Base-by-base conservation (phyloP, 192 early-diverging fungal species). In the Linnemannia hyalina region DNA sequence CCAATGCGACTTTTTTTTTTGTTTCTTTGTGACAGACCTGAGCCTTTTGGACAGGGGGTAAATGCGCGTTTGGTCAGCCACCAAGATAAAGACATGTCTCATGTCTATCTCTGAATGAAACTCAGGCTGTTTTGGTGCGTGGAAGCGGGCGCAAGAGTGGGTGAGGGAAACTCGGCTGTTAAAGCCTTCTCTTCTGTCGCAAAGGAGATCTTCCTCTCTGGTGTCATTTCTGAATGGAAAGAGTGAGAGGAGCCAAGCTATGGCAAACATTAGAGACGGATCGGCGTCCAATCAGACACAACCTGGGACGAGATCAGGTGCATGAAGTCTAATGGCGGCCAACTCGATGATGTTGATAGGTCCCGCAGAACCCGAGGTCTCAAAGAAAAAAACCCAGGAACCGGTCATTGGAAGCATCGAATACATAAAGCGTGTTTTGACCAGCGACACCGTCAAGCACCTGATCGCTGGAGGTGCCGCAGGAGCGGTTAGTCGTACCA, bases 401-500 rank as follows among this genome's bases (percentile, higher is more conserved):
- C 42, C 26, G 18, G 10, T 4, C n/a, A 44, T 29, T 23, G 71
- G 71, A 42, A n/a, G 41, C 60, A 0, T 78, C 5, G 68, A 76
- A 8, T 80, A 73, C 5, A 29, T 85, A 26, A 77, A 73, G 20
- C 32, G 75, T 20, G 47, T 76, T 15, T 18, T 88, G 77, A 89
- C 89, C 38, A 85, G 92, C 22, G 93, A 93, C 60, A 93, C 93
- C 73, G 83, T 94, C 74, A 96, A 95, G 83, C 94, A 96, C 77
- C 80, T 96, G 81, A 87, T 95, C 73, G 95, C 95, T 0, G 95
- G 95, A 40, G 95, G 95, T 52, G 89, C 93, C 29, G 95, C 95
- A 15, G 95, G 95, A 49, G 95, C 94, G 0, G 93, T 95, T 42
- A 95, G 94, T 79, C 91, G 95, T 55, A 96, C 95, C 1, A 94